Conservation (phyloP, 2,329 filamentous ascomycete species). For the Elsinoe fawcettii region DNA sequence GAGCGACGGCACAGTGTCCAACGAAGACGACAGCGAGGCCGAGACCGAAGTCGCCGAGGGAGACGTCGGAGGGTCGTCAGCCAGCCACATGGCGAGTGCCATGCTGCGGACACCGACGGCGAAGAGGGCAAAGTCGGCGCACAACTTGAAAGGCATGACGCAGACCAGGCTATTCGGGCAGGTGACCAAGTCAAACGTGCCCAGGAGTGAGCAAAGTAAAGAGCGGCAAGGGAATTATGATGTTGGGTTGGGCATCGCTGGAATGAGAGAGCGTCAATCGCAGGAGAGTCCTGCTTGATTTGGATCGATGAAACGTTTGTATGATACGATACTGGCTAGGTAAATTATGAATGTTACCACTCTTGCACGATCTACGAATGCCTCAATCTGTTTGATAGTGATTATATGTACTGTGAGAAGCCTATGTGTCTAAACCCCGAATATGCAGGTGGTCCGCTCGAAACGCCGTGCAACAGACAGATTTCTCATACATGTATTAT, state of each 20-base stretch:
- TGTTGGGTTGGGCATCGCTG: constrained; percentile 26
- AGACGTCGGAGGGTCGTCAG: constrained; percentile 57
- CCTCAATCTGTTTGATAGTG: neutral
- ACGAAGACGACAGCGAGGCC: constrained; percentile 45
- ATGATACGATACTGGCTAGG: neutral
- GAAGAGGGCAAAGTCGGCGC: constrained; percentile 28
- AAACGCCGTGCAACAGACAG: neutral
- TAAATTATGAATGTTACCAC: neutral
- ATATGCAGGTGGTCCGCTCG: neutral
- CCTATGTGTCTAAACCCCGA: neutral
- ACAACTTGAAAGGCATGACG: constrained; percentile 39
- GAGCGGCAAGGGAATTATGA: neutral
- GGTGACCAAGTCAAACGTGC: constrained; percentile 48
- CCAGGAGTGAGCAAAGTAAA: constrained; percentile 9
- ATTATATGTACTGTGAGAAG: constrained; percentile 1
- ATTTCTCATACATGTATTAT: neutral
- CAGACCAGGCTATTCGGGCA: constrained; percentile 58
- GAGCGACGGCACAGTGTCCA: constrained; percentile 65
- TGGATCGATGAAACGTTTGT: neutral
- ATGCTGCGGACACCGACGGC: constrained; percentile 36
- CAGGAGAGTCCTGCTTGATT: neutral
- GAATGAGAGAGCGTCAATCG: constrained; percentile 18
- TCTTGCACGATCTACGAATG: neutral
- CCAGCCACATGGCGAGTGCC: constrained; percentile 71
- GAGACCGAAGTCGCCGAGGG: constrained; percentile 55